phyloP scores from a whole-genome alignment of 208 protist genomes.

The Crithidia acanthocephali region DNA sequence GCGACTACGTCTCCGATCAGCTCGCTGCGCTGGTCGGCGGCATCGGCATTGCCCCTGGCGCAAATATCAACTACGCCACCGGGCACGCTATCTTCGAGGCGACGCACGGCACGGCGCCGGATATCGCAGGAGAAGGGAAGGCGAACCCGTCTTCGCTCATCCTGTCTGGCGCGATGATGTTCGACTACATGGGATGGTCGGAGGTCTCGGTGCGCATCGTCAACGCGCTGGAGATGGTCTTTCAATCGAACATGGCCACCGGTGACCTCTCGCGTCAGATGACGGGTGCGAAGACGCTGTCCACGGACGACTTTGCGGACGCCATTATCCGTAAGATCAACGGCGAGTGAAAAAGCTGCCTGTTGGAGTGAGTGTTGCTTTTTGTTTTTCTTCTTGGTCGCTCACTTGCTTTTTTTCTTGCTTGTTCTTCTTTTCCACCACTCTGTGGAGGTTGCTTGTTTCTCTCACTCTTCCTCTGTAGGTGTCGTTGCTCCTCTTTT shows the following conservation, averaged over 20 bases:
- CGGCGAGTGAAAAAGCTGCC: constrained; percentile 9
- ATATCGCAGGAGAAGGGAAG: constrained; percentile 47
- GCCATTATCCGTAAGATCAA: constrained; percentile 38
- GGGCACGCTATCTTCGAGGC: constrained; percentile 63
- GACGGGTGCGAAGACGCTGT: constrained; percentile 33
- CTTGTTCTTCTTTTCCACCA: no score
- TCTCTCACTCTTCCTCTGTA: not conserved
- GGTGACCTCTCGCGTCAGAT: constrained; percentile 46
- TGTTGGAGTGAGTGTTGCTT: no score
- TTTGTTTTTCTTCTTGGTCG: not conserved
- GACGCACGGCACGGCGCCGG: constrained; percentile 62
- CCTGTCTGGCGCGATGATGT: constrained; percentile 53
- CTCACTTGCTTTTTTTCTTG: not conserved
- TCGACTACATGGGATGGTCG: constrained; percentile 55
- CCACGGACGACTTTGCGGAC: constrained; percentile 39
- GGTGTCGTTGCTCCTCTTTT: not conserved
- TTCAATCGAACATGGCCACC: constrained; percentile 40
- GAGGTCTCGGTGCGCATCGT: constrained; percentile 39
- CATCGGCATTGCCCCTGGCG: constrained; percentile 66
- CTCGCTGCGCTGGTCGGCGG: constrained; percentile 74
- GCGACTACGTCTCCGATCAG: constrained; percentile 65
- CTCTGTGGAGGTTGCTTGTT: no score
- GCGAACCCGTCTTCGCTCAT: constrained; percentile 60
- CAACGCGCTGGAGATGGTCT: constrained; percentile 45
- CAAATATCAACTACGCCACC: constrained; percentile 62